These are phyloP conservation scores for Colletotrichum liriopes DNA, from an alignment of 2,329 filamentous ascomycete genomes.

Conservation along the genomic window DNA sequence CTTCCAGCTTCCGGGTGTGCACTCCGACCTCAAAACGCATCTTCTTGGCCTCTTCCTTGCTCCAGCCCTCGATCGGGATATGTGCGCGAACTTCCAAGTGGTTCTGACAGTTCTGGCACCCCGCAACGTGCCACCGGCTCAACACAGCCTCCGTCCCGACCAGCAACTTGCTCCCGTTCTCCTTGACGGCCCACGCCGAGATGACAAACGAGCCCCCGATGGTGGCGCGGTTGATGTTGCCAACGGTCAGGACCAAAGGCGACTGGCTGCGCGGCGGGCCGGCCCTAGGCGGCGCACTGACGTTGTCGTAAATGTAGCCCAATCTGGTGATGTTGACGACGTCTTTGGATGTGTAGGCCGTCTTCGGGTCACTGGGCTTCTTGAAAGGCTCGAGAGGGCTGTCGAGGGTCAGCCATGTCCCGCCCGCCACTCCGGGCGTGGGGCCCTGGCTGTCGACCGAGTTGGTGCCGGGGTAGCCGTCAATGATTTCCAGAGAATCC, in stretches of 20 bases:
- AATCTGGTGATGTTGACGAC: conserved; percentile 32
- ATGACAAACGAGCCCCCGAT: conserved; percentile 48
- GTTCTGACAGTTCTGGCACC: conserved; percentile 48
- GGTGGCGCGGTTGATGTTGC: conserved; percentile 44
- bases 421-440: conserved; percentile 30
- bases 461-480: conserved; percentile 40
- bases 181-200: conserved; percentile 34
- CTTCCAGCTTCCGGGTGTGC: conserved; percentile 2
- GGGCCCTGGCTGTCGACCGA: conserved; percentile 38
- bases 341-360: conserved; percentile 11
- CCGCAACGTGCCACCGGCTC: conserved; percentile 46
- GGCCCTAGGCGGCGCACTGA: background rate
- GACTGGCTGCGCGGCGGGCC: background rate
- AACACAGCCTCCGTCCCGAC: conserved; percentile 45
- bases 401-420: conserved; percentile 26
- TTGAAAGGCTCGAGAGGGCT: conserved; percentile 38
- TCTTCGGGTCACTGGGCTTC: background rate
- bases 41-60: conserved; percentile 1
- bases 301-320: conserved; percentile 42
- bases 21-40: background rate
- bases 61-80: conserved; percentile 29
- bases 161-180: conserved; percentile 1
- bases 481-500: conserved; percentile 20
- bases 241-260: conserved; percentile 26
- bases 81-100: conserved; percentile 42